phyloP scores from a whole-genome alignment of 2,329 filamentous ascomycete species.

The Exophiala dermatitidis region DNA sequence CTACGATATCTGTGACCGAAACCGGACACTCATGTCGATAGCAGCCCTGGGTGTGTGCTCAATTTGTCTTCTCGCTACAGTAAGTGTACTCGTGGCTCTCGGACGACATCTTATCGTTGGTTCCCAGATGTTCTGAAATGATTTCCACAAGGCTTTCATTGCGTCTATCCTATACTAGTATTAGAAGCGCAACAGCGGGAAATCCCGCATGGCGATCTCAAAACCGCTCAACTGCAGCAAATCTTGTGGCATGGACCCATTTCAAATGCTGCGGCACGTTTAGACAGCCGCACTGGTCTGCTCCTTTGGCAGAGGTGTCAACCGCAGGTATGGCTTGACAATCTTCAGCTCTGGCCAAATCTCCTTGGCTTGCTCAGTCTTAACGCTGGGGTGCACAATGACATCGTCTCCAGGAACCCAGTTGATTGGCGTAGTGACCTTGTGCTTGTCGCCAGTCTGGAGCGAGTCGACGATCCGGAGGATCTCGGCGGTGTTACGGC shows the following conservation, averaged over 20 bases:
- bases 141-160: not conserved
- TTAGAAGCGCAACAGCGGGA: not conserved
- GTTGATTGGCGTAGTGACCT: conserved; percentile 56
- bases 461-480: conserved; percentile 52
- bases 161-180: not conserved
- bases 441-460: conserved; percentile 54
- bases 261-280: conserved; percentile 2
- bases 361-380: conserved; percentile 52
- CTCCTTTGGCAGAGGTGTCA: conserved; percentile 53
- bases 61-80: too few relatives aligned
- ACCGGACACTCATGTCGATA: not conserved
- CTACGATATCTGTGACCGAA: conserved; percentile 1
- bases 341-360: conserved; percentile 55
- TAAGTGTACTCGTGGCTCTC: too few relatives aligned
- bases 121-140: not conserved
- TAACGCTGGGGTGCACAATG: conserved; percentile 54
- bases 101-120: not conserved
- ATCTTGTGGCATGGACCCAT: not conserved
- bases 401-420: conserved; percentile 54
- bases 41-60: not conserved
- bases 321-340: conserved; percentile 56
- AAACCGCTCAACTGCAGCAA: not conserved
- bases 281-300: conserved; percentile 41
- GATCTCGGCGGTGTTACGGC: conserved; percentile 52
- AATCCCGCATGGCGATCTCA: not conserved